Evolutionary conservation across 1,284 basidiomycete species (phyloP).

Genomic region (Ceraceosorus guamensis): DNA sequence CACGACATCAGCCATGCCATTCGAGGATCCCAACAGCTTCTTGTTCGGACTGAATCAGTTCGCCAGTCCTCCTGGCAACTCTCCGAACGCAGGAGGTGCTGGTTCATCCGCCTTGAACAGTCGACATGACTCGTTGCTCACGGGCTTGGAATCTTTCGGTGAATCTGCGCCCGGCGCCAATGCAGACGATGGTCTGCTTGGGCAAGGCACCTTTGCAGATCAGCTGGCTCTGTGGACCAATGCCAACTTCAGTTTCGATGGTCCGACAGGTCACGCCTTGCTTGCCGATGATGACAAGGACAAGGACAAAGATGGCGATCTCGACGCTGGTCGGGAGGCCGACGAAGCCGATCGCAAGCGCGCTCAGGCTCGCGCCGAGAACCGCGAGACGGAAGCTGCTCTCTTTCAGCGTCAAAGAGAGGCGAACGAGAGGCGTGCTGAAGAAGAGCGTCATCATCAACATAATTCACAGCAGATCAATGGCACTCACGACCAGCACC

Average conservation of each 20-base stretch:
- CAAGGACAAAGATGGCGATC: constrained; percentile 23
- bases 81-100: background rate
- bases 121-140: background rate
- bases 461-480: background rate
- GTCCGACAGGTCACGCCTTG: constrained; percentile 45
- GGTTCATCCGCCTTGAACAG: background rate
- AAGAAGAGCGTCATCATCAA: background rate
- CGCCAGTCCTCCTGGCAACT: background rate
- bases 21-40: constrained; percentile 6
- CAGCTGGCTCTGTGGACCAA: constrained; percentile 48
- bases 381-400: background rate
- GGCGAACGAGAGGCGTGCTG: background rate
- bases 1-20: constrained; percentile 1
- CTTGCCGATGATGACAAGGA: constrained; percentile 46
- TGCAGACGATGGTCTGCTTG: constrained; percentile 15
- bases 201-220: constrained; percentile 37
- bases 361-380: background rate
- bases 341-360: constrained; percentile 26
- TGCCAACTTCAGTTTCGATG: constrained; percentile 47
- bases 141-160: background rate
- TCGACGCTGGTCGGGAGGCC: constrained; percentile 18
- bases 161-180: background rate
- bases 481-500: too few species aligned
- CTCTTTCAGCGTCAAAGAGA: background rate
- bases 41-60: constrained; percentile 10